phyloP scores from a whole-genome alignment of 306 rosid genomes.

The Cucumis sativus region Cucumber_9930_V3 NC_026660.2:28825001-28825500 shows the following conservation, averaged over 20 bases:
- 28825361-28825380: not conserved
- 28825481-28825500: not conserved
- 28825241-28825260: not conserved
- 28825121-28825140: not conserved
- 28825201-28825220: not conserved
- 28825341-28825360: not conserved
- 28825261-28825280: not conserved
- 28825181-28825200: not conserved
- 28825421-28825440: not conserved
- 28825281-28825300: not conserved
- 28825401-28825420: not conserved
- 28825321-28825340: not conserved
- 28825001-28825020: constrained; percentile 5
- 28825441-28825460: not conserved
- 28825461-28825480: not conserved
- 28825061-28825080: constrained; percentile 10
- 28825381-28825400: not conserved
- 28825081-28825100: constrained; percentile 4
- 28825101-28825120: not conserved
- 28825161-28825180: not conserved
- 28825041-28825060: not conserved
- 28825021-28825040: not conserved
- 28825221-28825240: not conserved
- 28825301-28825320: not conserved
- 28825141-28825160: constrained; percentile 1